phyloP scores from a whole-genome alignment of 1,284 basidiomycete genomes.

The Acaromyces ingoldii region DNA sequence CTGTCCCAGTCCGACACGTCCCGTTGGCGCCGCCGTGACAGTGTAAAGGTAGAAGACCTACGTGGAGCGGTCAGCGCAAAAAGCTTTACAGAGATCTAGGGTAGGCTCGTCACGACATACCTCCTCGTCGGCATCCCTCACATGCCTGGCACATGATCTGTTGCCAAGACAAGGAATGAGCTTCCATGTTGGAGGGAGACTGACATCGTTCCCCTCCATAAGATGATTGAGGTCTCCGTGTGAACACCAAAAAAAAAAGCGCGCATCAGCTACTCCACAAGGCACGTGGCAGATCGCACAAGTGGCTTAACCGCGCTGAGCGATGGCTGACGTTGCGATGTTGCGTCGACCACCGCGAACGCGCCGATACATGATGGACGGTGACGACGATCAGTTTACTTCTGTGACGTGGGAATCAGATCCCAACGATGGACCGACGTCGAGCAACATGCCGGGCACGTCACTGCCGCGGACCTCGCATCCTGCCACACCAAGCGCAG shows the following conservation, averaged over 20 bases:
- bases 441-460: constrained; percentile 8
- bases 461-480: constrained; percentile 14
- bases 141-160: background rate
- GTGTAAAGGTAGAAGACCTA: constrained; percentile 17
- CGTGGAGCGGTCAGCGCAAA: no score
- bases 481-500: constrained; percentile 8
- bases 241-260: background rate
- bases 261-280: background rate
- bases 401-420: constrained; percentile 39
- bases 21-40: constrained; percentile 1
- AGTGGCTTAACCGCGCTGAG: background rate
- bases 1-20: constrained; percentile 24
- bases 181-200: no score
- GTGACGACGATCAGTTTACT: constrained; percentile 40
- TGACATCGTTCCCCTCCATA: background rate
- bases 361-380: background rate
- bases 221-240: background rate
- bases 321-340: background rate
- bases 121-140: constrained; percentile 17
- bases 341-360: background rate
- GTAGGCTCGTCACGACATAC: background rate
- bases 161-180: background rate
- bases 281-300: background rate
- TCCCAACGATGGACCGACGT: background rate
- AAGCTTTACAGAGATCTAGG: background rate